Conservation (phyloP, 345 rosid genomes). For the Atalantia buxifolia region DNA sequence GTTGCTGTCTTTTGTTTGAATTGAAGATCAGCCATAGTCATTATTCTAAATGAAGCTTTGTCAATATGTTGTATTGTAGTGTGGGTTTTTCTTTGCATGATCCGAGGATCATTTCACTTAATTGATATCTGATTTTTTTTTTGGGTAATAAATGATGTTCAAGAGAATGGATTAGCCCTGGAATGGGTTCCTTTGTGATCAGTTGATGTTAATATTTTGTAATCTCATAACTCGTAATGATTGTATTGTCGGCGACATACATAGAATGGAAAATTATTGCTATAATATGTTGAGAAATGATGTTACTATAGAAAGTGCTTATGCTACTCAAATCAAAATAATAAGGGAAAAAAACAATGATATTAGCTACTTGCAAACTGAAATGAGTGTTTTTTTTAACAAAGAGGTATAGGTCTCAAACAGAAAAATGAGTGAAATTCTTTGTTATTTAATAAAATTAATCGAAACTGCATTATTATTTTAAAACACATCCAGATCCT, state of each 20-base stretch:
- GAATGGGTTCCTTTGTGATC: neutral
- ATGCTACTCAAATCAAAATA: neutral
- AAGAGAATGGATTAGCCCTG: neutral
- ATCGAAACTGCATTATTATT: accelerated
- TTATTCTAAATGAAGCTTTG: neutral
- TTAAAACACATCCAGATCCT: too few species aligned
- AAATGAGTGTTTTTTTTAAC: too few species aligned
- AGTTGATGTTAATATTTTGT: neutral
- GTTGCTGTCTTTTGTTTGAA: neutral
- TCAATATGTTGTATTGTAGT: neutral
- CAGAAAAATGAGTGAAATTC: too few species aligned
- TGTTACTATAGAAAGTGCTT: neutral
- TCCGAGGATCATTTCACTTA: neutral
- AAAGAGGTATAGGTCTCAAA: too few species aligned
- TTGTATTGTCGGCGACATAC: neutral
- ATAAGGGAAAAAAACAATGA: neutral
- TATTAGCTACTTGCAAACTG: too few species aligned
- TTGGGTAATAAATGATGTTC: neutral
- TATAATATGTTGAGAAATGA: too few species aligned
- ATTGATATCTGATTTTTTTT: neutral
- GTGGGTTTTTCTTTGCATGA: neutral
- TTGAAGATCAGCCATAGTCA: neutral
- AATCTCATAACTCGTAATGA: neutral
- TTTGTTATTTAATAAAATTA: too few species aligned
- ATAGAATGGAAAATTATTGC: too few species aligned